Conservation (phyloP, 73 alveolate genomes). For the Tetrahymena elliotti region DNA sequence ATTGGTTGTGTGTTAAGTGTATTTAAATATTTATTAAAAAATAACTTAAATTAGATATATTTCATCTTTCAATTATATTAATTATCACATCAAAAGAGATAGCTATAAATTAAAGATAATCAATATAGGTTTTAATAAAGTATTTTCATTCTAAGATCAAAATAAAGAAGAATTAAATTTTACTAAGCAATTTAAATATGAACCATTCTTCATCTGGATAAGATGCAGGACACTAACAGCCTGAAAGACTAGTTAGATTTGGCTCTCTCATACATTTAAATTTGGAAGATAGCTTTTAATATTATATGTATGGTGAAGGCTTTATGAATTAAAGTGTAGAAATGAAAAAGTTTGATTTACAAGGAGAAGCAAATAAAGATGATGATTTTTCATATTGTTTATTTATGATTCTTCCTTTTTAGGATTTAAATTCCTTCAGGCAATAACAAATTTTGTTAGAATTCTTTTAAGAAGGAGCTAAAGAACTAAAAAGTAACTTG, state of each 20-base stretch:
- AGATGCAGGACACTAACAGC: background rate
- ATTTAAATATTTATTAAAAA: no score
- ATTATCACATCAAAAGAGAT: background rate
- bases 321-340: background rate
- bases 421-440: conserved; percentile 9
- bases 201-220: background rate
- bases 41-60: background rate
- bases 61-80: background rate
- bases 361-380: background rate
- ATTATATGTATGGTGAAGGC: background rate
- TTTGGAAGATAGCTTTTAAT: background rate
- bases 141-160: background rate
- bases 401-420: conserved; percentile 33
- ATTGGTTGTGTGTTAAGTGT: background rate
- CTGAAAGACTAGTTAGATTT: background rate
- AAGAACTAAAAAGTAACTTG: background rate
- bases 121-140: background rate
- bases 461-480: background rate
- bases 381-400: conserved; percentile 25
- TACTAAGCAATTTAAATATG: background rate
- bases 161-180: background rate
- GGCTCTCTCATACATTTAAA: background rate
- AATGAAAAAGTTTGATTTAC: background rate
- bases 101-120: background rate
- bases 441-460: background rate